Base-by-base conservation (phyloP, 1,139 yeast species). In the Scheffersomyces stambukii region DNA sequence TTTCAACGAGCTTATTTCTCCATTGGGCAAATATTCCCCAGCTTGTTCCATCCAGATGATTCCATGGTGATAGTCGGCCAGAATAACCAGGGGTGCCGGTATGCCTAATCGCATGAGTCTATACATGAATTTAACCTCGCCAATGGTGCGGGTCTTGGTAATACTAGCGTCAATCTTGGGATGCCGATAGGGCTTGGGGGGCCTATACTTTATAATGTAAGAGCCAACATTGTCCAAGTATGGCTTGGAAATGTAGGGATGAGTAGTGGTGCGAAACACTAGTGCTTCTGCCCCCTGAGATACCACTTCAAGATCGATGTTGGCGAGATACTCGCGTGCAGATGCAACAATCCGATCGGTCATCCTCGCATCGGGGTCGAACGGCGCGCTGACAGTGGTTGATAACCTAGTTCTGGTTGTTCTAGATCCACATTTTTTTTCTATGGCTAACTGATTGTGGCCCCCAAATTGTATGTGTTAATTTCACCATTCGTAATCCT, bases 281-380 rank as follows among this genome's bases (percentile, higher is more conserved):
- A 85, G 66, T 0, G 96, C 96, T 50, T 89, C 97, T 1, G 97
- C 96, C n/a, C 97, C 97, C 50, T 89, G 97, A 0, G 95, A 83
- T 2, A 85, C 62, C 23, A 78, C 64, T 3, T 54, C 47, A 8
- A 80, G 44, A 3, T 77, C 73, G 19, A 78, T 57, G 29, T 69
- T 59, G 2, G 71, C 64, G 29, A 80, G 44, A 32, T 65, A 55
- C 5, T 42, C 31, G 35, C 66, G 54, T 2, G 77, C 78, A 29
- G 56, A 51, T 7, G 50, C 53, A 15, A 72, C 41, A 8, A 69
- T 52, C 22, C 45, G 52, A 19, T 60, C 63, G 9, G 77, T 70
- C 78, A 71, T 73, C 6, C 7, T 13, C 18, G 13, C 14, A 11
- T 11, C 12, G 27, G 8, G 23, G 19, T n/a, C n/a, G n/a, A n/a